phyloP scores from a whole-genome alignment of 1,139 yeast genomes.

The Yamadazyma epiphylla region DNA sequence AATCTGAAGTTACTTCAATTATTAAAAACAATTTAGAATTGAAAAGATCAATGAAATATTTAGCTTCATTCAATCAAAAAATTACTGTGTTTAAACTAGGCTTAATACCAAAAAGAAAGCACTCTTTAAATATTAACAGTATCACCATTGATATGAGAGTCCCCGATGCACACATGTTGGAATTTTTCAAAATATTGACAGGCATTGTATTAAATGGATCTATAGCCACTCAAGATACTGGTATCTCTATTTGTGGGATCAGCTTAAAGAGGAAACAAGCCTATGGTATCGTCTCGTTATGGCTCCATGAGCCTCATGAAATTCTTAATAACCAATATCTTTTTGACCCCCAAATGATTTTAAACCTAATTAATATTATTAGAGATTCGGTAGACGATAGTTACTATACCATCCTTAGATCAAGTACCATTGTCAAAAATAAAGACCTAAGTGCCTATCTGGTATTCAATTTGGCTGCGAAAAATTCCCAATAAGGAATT shows the following conservation, averaged over 20 bases:
- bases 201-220: too few species aligned
- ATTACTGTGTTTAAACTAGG: conserved; percentile 15
- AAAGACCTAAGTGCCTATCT: too few species aligned
- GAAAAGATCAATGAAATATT: conserved; percentile 7
- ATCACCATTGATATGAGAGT: conserved; percentile 13
- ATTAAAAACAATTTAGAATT: conserved; percentile 17
- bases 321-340: conserved; percentile 6
- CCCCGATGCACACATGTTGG: too few species aligned
- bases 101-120: conserved; percentile 13
- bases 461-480: too few species aligned
- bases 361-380: conserved; percentile 7
- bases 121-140: conserved; percentile 6
- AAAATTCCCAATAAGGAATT: too few species aligned
- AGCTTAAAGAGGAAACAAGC: conserved; percentile 12
- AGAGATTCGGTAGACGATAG: not conserved
- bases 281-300: conserved; percentile 19
- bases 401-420: too few species aligned
- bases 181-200: too few species aligned
- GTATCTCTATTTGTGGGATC: conserved; percentile 19
- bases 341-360: conserved; percentile 8
- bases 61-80: conserved; percentile 7
- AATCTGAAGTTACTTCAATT: conserved; percentile 6
- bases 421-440: too few species aligned
- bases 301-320: conserved; percentile 17
- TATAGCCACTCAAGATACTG: too few species aligned